Conservation (phyloP, 2,329 filamentous ascomycete species). For the Colletotrichum australisinense region DNA sequence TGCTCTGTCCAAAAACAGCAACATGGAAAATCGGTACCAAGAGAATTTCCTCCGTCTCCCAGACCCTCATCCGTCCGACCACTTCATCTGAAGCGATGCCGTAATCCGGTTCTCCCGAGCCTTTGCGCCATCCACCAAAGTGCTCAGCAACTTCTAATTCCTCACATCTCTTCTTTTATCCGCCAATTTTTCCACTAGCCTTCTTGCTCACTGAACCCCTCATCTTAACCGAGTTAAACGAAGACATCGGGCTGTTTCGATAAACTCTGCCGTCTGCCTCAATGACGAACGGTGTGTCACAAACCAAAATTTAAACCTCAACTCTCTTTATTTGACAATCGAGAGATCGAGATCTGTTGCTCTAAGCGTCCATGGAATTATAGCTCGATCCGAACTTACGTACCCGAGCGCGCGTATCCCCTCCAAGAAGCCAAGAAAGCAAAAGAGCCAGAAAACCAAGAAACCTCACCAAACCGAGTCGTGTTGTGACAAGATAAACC, state of each 20-base stretch:
- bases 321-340: background rate
- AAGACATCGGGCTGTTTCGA: background rate
- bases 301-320: background rate
- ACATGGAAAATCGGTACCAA: background rate
- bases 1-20: background rate
- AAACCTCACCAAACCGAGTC: background rate
- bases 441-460: no score
- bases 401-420: background rate
- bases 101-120: constrained; percentile 3
- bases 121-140: background rate
- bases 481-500: background rate
- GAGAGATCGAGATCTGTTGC: background rate
- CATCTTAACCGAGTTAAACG: background rate
- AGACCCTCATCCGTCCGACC: constrained; percentile 14
- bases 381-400: background rate
- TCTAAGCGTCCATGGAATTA: background rate
- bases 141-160: background rate
- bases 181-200: background rate
- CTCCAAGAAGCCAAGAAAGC: background rate
- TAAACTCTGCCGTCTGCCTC: background rate
- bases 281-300: background rate
- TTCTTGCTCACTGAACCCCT: background rate
- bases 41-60: background rate
- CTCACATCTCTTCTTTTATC: background rate
- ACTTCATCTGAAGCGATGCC: constrained; percentile 15